Conservation (phyloP, 495 filamentous ascomycete species). For the Daldinia vernicosa region DNA sequence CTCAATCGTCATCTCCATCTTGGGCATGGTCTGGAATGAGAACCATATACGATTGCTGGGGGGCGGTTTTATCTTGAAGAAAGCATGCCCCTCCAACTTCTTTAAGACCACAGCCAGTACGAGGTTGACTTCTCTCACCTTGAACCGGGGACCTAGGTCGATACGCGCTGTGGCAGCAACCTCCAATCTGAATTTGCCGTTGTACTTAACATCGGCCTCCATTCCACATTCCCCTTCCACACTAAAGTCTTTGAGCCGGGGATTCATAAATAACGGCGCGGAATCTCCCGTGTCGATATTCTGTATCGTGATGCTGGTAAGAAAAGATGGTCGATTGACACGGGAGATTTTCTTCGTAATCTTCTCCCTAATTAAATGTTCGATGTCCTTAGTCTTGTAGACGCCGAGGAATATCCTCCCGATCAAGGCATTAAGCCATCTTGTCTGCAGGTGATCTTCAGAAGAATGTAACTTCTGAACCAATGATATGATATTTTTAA, state of each 20-base stretch:
- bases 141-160: slow-evolving; percentile 88
- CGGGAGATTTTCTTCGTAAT: slow-evolving; percentile 96
- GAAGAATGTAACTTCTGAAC: slow-evolving; percentile 91
- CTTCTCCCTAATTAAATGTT: slow-evolving; percentile 80
- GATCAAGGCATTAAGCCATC: slow-evolving; percentile 93
- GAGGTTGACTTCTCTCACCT: slow-evolving; percentile 86
- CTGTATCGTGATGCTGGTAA: slow-evolving; percentile 80
- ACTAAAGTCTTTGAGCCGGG: slow-evolving; percentile 85
- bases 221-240: slow-evolving; percentile 88
- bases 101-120: slow-evolving; percentile 87
- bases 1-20: slow-evolving; percentile 90
- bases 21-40: slow-evolving; percentile 89
- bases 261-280: slow-evolving; percentile 89
- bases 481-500: slow-evolving; percentile 83
- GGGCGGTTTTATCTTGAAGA: slow-evolving; percentile 90
- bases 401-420: slow-evolving; percentile 87
- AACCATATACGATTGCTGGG: slow-evolving; percentile 96
- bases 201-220: slow-evolving; percentile 87
- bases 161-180: slow-evolving; percentile 90
- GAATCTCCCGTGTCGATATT: slow-evolving; percentile 86
- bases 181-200: slow-evolving; percentile 86
- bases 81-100: slow-evolving; percentile 82
- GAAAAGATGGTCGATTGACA: slow-evolving; percentile 89
- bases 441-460: slow-evolving; percentile 88
- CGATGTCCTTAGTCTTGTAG: slow-evolving; percentile 83